Evolutionary conservation across 75 land plant genomes (phyloP).

Genomic region (Chamaecyparis obtusa): DNA sequence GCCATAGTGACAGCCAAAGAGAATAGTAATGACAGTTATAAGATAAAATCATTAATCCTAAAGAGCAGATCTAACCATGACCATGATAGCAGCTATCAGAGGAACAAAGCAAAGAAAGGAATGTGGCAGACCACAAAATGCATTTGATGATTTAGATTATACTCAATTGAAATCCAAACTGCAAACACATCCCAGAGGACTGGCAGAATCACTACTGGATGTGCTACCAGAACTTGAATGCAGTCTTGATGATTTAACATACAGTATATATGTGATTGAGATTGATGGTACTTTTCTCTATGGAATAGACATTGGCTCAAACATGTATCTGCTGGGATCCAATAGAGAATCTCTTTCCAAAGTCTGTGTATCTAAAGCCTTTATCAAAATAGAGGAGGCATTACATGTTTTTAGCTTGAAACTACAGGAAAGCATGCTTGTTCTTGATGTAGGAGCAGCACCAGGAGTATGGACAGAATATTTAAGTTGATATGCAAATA

Average conservation of each 20-base stretch:
- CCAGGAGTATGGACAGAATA: slow-evolving; percentile 28
- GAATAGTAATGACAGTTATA: too few species aligned
- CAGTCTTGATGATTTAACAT: slow-evolving; percentile 15
- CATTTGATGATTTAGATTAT: neutral
- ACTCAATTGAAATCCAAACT: slow-evolving; percentile 4
- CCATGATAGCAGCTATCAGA: too few species aligned
- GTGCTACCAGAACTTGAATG: slow-evolving; percentile 17
- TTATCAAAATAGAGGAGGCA: slow-evolving; percentile 19
- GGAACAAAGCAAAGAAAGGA: neutral
- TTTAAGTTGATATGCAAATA: slow-evolving; percentile 9
- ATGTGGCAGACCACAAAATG: neutral
- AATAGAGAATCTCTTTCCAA: slow-evolving; percentile 21
- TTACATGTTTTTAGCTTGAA: slow-evolving; percentile 17
- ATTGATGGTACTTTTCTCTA: slow-evolving; percentile 12
- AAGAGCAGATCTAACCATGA: too few species aligned
- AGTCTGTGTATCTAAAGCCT: slow-evolving; percentile 21
- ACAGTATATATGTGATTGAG: slow-evolving; percentile 21
- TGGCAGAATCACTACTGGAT: slow-evolving; percentile 19
- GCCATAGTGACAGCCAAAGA: too few species aligned
- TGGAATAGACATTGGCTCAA: slow-evolving; percentile 16
- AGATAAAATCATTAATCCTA: too few species aligned
- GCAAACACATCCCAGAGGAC: slow-evolving; percentile 22
- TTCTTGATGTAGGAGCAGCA: slow-evolving; percentile 26
- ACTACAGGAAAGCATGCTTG: slow-evolving; percentile 15
- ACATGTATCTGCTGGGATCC: slow-evolving; percentile 20